Conservation (phyloP, 2,329 filamentous ascomycete genomes). For the Phyllachora maydis region DNA sequence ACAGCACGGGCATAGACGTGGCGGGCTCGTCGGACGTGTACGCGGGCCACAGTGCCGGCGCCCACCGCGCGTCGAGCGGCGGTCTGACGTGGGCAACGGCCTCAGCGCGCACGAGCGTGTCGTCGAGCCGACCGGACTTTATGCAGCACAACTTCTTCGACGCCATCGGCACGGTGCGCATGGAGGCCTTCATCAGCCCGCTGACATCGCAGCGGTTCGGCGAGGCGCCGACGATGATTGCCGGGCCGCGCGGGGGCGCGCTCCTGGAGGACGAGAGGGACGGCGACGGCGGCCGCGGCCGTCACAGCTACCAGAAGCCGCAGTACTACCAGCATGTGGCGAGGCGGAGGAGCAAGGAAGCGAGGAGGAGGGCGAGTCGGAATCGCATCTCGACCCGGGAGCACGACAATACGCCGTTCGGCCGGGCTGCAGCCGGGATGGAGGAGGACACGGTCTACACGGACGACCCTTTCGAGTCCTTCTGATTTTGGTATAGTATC, state of each 20-base stretch:
- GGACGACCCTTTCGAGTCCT: too few relatives aligned
- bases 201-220: conserved; percentile 26
- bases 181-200: conserved; percentile 85
- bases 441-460: too few relatives aligned
- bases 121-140: conserved; percentile 23
- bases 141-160: conserved; percentile 52
- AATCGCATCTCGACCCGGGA: too few relatives aligned
- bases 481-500: too few relatives aligned
- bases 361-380: conserved; percentile 28
- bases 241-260: too few relatives aligned
- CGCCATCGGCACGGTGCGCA: conserved; percentile 74
- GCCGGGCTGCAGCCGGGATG: too few relatives aligned
- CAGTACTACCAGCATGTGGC: conserved; percentile 26
- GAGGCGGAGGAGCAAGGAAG: conserved; percentile 33
- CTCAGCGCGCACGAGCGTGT: conserved; percentile 32
- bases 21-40: conserved; percentile 10
- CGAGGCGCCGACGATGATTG: conserved; percentile 21
- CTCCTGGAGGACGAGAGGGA: too few relatives aligned
- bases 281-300: too few relatives aligned
- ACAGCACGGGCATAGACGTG: conserved; percentile 30
- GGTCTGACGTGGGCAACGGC: conserved; percentile 12
- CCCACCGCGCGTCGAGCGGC: conserved; percentile 4
- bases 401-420: too few relatives aligned
- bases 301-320: too few relatives aligned
- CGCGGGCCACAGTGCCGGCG: conserved; percentile 2